These are phyloP conservation scores for Syzygium syzygioides DNA, from an alignment of 441 rosid species.

Conservation along the genomic window DNA sequence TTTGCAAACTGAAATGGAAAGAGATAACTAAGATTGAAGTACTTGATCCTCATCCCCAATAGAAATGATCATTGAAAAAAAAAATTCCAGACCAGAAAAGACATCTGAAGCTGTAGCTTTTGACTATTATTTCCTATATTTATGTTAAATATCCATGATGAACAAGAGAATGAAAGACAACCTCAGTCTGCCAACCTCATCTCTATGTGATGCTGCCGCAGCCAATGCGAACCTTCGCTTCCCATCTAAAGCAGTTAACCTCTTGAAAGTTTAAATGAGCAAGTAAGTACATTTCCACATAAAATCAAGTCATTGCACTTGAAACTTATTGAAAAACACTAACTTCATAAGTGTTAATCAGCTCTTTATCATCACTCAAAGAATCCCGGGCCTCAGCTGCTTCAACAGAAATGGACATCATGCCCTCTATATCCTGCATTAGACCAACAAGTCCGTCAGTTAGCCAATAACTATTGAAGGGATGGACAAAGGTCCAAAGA, in stretches of 20 bases:
- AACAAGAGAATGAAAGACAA: conserved; percentile 26
- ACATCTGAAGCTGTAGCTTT: neutral
- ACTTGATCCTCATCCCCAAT: neutral
- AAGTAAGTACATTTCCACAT: neutral
- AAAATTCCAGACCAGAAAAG: neutral
- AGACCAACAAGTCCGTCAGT: conserved; percentile 5
- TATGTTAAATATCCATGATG: conserved; percentile 1
- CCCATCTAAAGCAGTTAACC: conserved; percentile 97
- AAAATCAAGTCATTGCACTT: neutral
- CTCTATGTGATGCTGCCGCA: conserved; percentile 84
- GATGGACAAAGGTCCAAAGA: neutral
- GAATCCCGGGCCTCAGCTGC: conserved; percentile 94
- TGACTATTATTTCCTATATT: neutral
- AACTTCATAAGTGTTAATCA: conserved; percentile 95
- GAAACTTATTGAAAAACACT: neutral
- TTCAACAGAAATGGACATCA: conserved; percentile 99
- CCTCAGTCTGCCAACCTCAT: conserved; percentile 96
- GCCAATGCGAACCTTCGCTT: conserved; percentile 99
- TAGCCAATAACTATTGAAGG: neutral
- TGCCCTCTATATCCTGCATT: conserved; percentile 93
- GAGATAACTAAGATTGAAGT: neutral
- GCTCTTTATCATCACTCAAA: conserved; percentile 91
- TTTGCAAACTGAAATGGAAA: neutral
- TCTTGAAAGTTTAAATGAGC: conserved; percentile 30
- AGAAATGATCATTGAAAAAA: neutral